These are phyloP conservation scores for Zygosaccharomyces pseudobailii DNA, from an alignment of 1,139 yeast species.

Conservation along the genomic window DNA sequence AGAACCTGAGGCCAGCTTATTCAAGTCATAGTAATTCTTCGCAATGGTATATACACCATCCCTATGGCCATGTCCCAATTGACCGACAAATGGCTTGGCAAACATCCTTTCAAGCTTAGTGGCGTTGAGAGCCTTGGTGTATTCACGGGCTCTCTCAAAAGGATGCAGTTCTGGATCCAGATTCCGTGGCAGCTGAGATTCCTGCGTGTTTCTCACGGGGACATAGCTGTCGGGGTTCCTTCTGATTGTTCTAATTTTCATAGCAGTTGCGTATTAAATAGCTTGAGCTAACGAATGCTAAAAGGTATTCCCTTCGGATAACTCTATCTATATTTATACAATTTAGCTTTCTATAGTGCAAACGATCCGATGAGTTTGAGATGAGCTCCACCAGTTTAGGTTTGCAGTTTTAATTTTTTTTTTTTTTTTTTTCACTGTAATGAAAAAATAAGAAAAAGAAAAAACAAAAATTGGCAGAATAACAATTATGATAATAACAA, in stretches of 20 bases:
- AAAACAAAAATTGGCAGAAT: constrained; percentile 1
- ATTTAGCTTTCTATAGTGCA: neutral
- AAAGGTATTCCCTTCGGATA: too few relatives aligned
- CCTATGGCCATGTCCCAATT: constrained; percentile 88
- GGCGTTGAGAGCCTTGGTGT: constrained; percentile 90
- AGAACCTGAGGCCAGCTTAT: constrained; percentile 81
- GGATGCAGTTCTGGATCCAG: constrained; percentile 94
- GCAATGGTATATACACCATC: constrained; percentile 92
- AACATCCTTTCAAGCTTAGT: constrained; percentile 94
- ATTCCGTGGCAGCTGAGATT: constrained; percentile 81
- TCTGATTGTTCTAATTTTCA: constrained; percentile 86
- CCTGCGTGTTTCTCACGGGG: constrained; percentile 87
- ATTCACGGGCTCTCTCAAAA: constrained; percentile 94
- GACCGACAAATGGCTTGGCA: constrained; percentile 96
- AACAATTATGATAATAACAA: neutral
- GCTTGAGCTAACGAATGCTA: neutral
- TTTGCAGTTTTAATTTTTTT: too few relatives aligned
- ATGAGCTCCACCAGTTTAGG: constrained; percentile 9
- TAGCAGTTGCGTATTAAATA: constrained; percentile 3
- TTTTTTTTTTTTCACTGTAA: constrained; percentile 7
- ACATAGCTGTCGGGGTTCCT: constrained; percentile 88
- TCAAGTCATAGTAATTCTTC: constrained; percentile 64
- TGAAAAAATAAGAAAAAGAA: constrained; percentile 3
- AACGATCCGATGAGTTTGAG: constrained; percentile 8
- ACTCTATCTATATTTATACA: neutral